Evolutionary conservation across 2,329 filamentous ascomycete species (phyloP), one percentile per base, ranked within the genome.

Genomic region (Alternaria sp.): DNA sequence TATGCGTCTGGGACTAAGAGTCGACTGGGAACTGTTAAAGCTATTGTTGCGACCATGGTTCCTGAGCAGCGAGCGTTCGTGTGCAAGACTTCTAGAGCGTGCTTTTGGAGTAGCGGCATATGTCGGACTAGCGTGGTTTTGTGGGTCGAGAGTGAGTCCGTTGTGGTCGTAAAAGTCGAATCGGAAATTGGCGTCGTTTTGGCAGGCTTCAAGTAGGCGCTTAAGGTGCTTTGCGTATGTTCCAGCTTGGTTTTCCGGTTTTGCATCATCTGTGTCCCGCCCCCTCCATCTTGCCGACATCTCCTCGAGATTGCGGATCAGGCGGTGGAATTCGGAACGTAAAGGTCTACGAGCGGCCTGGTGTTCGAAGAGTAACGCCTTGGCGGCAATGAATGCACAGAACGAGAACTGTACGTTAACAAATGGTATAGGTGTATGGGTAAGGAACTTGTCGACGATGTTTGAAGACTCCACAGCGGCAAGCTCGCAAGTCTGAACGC

Each of bases 401-500:
- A 77, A 77, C 9, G 72, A 64, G 36, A 77, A 76, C 18, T 77
- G 74, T 1, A 70, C 69, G 38, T 76, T 77, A 5, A 77, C 74
- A n/a, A 77, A 77, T 0, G 70, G 72, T 26, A 75, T 72, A 0
- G 62, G 59, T 0, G 68, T 72, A 41, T 75, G 71, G 0, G 65
- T 65, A 1, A 77, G 58, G 32, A 76, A 77, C 14, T 73, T 77
- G 36, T 68, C 66, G 30, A 77, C 74, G 7, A 77, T 77, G 26
- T 76, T 75, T 2, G 72, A 73, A 1, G 72, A 72, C 43, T 76
- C 72, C 2, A 75, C 65, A 1, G 74, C 73, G 5, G 74, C 74
- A 30, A 73, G 68, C 54, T 73, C 69, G 53, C 74, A 77, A 1
- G 74, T 77, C 26, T 77, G 73, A 11, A 66, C 73, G 49, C 72